These are phyloP conservation scores for Neofusicoccum sp. DNA, from an alignment of 2,329 filamentous ascomycete genomes.

Conservation along the genomic window DNA sequence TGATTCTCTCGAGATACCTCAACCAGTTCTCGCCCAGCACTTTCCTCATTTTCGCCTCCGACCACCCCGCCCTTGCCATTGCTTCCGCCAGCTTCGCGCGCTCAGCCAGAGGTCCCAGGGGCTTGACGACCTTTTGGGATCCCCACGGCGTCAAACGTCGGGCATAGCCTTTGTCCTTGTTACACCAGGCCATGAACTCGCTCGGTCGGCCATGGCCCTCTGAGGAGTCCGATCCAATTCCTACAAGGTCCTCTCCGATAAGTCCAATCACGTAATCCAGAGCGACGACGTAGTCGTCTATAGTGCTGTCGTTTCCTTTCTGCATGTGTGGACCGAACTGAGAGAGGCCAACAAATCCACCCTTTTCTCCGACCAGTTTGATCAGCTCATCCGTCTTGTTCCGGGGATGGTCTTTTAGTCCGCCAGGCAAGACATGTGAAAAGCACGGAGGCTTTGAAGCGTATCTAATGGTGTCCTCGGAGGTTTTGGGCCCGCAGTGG, in stretches of 20 bases:
- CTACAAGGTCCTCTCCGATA: conserved; percentile 42
- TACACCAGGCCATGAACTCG: conserved; percentile 47
- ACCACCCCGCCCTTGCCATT: conserved; percentile 44
- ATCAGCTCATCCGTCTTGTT: conserved; percentile 45
- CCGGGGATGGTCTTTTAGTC: conserved; percentile 40
- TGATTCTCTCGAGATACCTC: conserved; percentile 41
- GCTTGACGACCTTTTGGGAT: conserved; percentile 45
- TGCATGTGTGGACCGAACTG: conserved; percentile 47
- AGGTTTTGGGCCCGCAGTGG: conserved; percentile 38
- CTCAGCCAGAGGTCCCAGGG: conserved; percentile 41
- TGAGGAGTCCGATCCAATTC: conserved; percentile 43
- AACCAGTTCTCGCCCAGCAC: conserved; percentile 46
- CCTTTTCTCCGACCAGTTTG: conserved; percentile 39
- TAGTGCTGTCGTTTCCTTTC: conserved; percentile 45
- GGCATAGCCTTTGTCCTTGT: conserved; percentile 46
- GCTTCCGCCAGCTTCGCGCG: conserved; percentile 38
- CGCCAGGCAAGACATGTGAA: conserved; percentile 42
- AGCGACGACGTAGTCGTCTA: conserved; percentile 47
- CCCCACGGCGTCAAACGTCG: conserved; percentile 44
- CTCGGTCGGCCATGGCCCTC: conserved; percentile 44
- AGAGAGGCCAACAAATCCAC: conserved; percentile 43
- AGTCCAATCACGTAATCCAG: conserved; percentile 43
- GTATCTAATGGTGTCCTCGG: conserved; percentile 34
- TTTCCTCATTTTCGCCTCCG: conserved; percentile 42
- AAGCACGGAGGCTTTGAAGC: conserved; percentile 46